phyloP scores from a whole-genome alignment of 129 eudicot species.

The Ambrosia artemisiifolia region DNA sequence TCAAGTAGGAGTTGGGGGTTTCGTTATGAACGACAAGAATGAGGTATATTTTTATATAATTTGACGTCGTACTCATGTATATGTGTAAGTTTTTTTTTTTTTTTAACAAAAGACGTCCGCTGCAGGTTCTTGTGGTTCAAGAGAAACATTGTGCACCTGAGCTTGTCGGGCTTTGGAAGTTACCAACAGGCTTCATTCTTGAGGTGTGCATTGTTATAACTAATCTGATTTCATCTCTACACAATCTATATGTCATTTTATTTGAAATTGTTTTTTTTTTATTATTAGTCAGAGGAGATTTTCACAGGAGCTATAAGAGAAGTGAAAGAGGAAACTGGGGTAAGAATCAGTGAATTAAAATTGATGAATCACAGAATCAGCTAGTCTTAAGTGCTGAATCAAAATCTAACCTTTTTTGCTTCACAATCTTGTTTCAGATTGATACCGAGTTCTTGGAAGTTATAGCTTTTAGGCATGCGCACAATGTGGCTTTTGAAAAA shows the following conservation, averaged over 20 bases:
- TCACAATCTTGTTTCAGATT: constrained; percentile 38
- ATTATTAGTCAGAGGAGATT: constrained; percentile 74
- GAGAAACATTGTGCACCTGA: constrained; percentile 66
- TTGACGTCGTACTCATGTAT: not conserved
- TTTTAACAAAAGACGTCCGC: not conserved
- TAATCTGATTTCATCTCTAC: not conserved
- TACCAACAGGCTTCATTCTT: constrained; percentile 85
- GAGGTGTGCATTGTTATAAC: constrained; percentile 43
- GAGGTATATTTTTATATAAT: constrained; percentile 45
- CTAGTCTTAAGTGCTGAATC: not conserved
- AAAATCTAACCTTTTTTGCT: not conserved
- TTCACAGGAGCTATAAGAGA: constrained; percentile 80
- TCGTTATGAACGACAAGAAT: constrained; percentile 66
- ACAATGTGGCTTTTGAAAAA: constrained; percentile 78
- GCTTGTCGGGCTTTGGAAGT: constrained; percentile 74
- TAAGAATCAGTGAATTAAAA: constrained; percentile 27
- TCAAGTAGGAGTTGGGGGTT: constrained; percentile 89
- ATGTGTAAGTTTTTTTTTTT: not conserved
- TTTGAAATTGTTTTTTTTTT: not conserved
- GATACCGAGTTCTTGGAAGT: constrained; percentile 83
- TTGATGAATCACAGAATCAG: not conserved
- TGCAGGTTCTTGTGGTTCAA: constrained; percentile 86
- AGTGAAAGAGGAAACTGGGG: constrained; percentile 94
- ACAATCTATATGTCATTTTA: not conserved
- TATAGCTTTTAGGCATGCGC: constrained; percentile 84